These are phyloP conservation scores for Paraconiothyrium sp. DNA, from an alignment of 2,329 filamentous ascomycete genomes.

Conservation along the genomic window DNA sequence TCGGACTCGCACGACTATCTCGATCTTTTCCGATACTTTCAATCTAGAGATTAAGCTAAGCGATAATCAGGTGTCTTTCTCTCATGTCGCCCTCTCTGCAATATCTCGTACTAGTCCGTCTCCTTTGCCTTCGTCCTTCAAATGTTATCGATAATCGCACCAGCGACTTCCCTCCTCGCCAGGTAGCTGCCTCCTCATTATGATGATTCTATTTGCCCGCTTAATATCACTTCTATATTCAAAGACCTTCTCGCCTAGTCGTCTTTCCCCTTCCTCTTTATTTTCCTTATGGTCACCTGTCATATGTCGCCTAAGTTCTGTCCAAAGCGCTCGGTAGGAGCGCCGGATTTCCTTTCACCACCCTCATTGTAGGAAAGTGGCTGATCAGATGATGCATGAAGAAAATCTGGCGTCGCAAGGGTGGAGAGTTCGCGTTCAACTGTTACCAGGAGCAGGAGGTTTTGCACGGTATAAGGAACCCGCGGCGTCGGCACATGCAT, in stretches of 20 bases:
- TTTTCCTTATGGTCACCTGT: background rate
- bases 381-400: constrained; percentile 19
- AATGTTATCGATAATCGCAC: constrained; percentile 6
- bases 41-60: background rate
- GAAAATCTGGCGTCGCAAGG: constrained; percentile 4
- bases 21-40: background rate
- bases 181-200: constrained; percentile 6
- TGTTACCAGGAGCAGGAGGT: constrained; percentile 16
- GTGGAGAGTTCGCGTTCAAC: constrained; percentile 21
- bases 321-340: constrained; percentile 19
- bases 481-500: background rate
- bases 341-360: constrained; percentile 9
- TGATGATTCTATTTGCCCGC: constrained; percentile 6
- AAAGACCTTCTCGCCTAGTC: background rate
- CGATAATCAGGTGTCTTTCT: background rate
- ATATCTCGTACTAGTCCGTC: background rate
- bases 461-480: constrained; percentile 8
- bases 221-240: constrained; percentile 8
- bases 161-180: constrained; percentile 7
- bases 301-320: background rate
- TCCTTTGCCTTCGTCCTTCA: background rate
- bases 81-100: background rate
- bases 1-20: background rate
- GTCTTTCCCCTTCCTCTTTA: constrained; percentile 11
- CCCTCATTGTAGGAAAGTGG: constrained; percentile 12